phyloP scores from a whole-genome alignment of 192 early-diverging fungal genomes.

The Umbelopsis sp. region DNA sequence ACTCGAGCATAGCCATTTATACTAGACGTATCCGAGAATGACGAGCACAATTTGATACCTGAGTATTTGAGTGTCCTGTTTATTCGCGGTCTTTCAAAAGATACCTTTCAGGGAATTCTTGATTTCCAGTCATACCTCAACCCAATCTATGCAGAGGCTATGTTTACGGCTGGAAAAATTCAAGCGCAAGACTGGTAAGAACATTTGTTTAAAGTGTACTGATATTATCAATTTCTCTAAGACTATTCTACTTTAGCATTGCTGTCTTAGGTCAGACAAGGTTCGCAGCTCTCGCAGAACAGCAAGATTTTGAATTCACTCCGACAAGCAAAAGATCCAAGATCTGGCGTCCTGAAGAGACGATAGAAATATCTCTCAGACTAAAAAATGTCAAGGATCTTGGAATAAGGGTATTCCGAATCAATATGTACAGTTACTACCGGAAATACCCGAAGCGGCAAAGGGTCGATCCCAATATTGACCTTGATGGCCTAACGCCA shows the following conservation, averaged over 20 bases:
- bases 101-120: constrained; percentile 4
- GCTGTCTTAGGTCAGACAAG: neutral
- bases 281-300: neutral
- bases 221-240: neutral
- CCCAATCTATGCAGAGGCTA: neutral
- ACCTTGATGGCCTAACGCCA: constrained; percentile 51
- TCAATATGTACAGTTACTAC: constrained; percentile 49
- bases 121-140: constrained; percentile 3
- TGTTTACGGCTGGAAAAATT: neutral
- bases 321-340: neutral
- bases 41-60: neutral
- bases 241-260: neutral
- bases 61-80: constrained; percentile 9
- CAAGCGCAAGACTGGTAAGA: neutral
- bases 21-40: neutral
- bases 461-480: constrained; percentile 18
- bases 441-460: constrained; percentile 23
- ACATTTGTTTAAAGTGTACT: no score
- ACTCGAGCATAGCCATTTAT: neutral
- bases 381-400: constrained; percentile 46
- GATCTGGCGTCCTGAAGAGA: constrained; percentile 32
- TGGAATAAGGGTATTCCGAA: constrained; percentile 46
- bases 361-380: constrained; percentile 33
- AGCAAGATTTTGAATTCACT: constrained; percentile 12
- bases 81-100: neutral